A percentile compares a stretch with the other conserved stretches of the same genome.
Conservation (phyloP, 148 eudicot genomes). For the Fallopia convolvulus region DNA sequence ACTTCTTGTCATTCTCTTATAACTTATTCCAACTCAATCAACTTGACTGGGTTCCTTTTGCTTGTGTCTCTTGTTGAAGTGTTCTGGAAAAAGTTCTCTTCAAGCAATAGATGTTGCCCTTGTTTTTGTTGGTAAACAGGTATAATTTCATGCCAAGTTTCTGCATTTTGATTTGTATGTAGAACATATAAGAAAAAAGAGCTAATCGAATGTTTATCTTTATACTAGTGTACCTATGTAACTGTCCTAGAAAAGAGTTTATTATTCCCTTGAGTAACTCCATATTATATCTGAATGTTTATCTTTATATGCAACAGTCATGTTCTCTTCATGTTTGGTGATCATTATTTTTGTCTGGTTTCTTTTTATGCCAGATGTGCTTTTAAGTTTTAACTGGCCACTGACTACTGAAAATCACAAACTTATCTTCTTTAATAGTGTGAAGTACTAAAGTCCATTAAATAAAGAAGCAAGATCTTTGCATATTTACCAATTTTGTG, state of each 20-base stretch:
- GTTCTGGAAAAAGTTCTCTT: constrained; percentile 40
- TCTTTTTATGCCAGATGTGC: background rate
- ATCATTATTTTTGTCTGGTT: no score
- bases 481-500: background rate
- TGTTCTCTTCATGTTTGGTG: no score
- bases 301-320: no score
- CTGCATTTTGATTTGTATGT: background rate
- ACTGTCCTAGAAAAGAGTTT: background rate
- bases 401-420: background rate
- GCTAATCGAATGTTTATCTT: background rate
- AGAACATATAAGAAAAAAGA: background rate
- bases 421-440: background rate
- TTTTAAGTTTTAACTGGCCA: background rate
- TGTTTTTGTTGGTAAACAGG: constrained; percentile 84
- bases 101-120: constrained; percentile 53
- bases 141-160: constrained; percentile 14
- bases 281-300: background rate
- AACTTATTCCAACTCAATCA: background rate
- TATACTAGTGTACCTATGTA: background rate
- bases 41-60: background rate
- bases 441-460: background rate
- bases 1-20: background rate
- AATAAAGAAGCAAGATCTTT: background rate
- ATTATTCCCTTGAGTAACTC: background rate
- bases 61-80: constrained; percentile 33